Base-by-base conservation (phyloP, 1,284 basidiomycete species). In the Puccinia horiana region DNA sequence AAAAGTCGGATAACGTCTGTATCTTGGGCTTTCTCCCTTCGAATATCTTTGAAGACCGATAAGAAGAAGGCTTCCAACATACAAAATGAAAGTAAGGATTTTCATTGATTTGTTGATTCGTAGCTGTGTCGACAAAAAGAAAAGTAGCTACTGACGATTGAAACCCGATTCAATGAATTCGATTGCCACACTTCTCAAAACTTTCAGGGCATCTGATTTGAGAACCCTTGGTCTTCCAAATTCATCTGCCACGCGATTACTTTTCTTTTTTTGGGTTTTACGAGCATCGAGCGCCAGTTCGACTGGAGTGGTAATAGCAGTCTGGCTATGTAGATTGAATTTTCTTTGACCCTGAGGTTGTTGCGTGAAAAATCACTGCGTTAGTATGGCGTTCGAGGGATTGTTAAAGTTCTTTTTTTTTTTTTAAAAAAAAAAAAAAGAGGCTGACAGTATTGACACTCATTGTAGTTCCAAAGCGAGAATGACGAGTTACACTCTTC, bases 401-500 rank as follows among this genome's bases (percentile, higher is more conserved):
- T 40, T 20, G 20, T 40, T 63, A 70, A 42, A n/a, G n/a, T n/a
- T n/a, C n/a, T n/a, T n/a, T n/a, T n/a, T n/a, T n/a, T n/a, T n/a
- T n/a, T n/a, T n/a, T n/a, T n/a, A n/a, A n/a, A n/a, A 16, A 18
- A 56, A 26, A 6, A 20, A 26, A 18, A 20, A n/a, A 84, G 18
- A 5, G 12, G 73, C 85, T 67, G 49, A 86, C 86, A 26, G 85
- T 92, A 83, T 90, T 90, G 74, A 97, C 92, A 18, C 92, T 88
- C 83, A 97, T 92, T 1, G 95, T 96, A 0, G 95, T 97, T 0
- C 95, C 95, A 87, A 98, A 98, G 54, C 95, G 91, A 35, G 94
- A 94, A 87, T 98, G 95, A 40, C 95, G 90, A 23, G 94, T 93
- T n/a, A 91, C 84, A 16, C 85, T 85, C 26, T 85, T 84, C 49